Percentiles rank a stretch among this genome's conserved stretches.
These are phyloP conservation scores for Boletus subcaerulescens DNA, from an alignment of 768 basidiomycete genomes.

Conservation along the genomic window DNA sequence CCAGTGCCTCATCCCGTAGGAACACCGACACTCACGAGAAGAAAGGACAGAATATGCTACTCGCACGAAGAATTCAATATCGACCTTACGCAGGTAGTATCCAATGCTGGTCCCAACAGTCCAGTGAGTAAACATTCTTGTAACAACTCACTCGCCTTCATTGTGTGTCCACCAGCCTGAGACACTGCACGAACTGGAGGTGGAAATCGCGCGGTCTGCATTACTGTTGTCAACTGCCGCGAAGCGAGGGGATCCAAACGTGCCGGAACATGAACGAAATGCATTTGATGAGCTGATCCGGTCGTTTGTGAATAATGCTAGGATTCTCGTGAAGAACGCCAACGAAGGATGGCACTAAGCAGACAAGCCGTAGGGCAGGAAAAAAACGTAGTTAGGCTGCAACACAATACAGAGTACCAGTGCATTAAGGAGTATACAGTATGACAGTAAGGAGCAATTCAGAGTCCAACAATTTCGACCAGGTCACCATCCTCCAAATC, in stretches of 20 bases:
- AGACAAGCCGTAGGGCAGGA: not conserved
- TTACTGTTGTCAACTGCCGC: slow-evolving; percentile 69
- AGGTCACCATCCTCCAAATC: slow-evolving; percentile 80
- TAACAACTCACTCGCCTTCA: not conserved
- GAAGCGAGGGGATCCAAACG: slow-evolving; percentile 60
- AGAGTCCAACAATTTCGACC: slow-evolving; percentile 69
- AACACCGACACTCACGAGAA: slow-evolving; percentile 53
- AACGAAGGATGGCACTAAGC: slow-evolving; percentile 43
- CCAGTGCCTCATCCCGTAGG: slow-evolving; percentile 70
- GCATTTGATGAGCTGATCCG: slow-evolving; percentile 91
- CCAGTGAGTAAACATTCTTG: slow-evolving; percentile 41
- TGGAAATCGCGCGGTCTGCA: slow-evolving; percentile 77
- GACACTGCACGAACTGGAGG: slow-evolving; percentile 80
- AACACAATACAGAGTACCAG: slow-evolving; percentile 4
- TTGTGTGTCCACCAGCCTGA: slow-evolving; percentile 42
- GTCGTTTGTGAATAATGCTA: slow-evolving; percentile 88
- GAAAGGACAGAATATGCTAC: slow-evolving; percentile 92
- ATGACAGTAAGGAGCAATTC: slow-evolving; percentile 8
- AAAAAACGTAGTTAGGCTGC: slow-evolving; percentile 1
- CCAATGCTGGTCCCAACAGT: slow-evolving; percentile 43
- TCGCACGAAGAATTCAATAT: slow-evolving; percentile 90
- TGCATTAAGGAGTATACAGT: slow-evolving; percentile 13
- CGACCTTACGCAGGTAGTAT: slow-evolving; percentile 90
- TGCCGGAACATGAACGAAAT: slow-evolving; percentile 59
- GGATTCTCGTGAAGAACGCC: slow-evolving; percentile 83